Conservation (phyloP, 352 stramenopile species). For the Phytophthora capsici region DNA sequence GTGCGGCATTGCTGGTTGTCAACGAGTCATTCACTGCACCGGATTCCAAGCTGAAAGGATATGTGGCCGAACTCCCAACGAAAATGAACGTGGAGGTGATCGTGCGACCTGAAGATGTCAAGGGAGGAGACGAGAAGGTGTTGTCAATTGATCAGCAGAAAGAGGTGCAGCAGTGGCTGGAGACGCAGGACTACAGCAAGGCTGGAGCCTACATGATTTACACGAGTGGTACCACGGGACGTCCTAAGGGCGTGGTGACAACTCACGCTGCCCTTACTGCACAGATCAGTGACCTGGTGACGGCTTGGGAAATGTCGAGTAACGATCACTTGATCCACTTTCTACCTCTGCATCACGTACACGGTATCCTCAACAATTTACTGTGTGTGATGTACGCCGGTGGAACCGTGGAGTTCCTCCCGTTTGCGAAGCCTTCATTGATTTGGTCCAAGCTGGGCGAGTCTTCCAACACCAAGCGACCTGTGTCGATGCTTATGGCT, state of each 20-base stretch:
- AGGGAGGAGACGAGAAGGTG: constrained; percentile 10
- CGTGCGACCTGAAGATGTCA: constrained; percentile 28
- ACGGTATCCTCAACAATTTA: constrained; percentile 92
- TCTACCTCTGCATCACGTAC: constrained; percentile 91
- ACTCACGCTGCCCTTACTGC: constrained; percentile 71
- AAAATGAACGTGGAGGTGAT: constrained; percentile 35
- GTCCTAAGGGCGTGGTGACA: constrained; percentile 87
- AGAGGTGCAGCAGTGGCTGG: constrained; percentile 46
- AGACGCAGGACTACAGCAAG: constrained; percentile 23
- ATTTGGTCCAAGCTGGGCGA: constrained; percentile 68
- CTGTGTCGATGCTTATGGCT: constrained; percentile 87
- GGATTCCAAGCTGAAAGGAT: constrained; percentile 32
- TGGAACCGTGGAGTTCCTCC: constrained; percentile 84
- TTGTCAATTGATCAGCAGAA: constrained; percentile 23
- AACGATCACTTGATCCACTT: constrained; percentile 90
- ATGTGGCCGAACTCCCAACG: constrained; percentile 22
- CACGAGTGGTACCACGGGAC: constrained; percentile 85
- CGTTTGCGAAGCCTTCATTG: constrained; percentile 52
- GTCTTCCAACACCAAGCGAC: constrained; percentile 25
- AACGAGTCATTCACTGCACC: constrained; percentile 47
- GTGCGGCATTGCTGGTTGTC: constrained; percentile 50
- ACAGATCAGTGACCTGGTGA: constrained; percentile 86
- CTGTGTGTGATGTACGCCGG: constrained; percentile 82
- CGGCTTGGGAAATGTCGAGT: constrained; percentile 80
- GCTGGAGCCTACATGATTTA: constrained; percentile 72